Conservation (phyloP, 345 rosid genomes). For the Bruguiera sexangula region DNA sequence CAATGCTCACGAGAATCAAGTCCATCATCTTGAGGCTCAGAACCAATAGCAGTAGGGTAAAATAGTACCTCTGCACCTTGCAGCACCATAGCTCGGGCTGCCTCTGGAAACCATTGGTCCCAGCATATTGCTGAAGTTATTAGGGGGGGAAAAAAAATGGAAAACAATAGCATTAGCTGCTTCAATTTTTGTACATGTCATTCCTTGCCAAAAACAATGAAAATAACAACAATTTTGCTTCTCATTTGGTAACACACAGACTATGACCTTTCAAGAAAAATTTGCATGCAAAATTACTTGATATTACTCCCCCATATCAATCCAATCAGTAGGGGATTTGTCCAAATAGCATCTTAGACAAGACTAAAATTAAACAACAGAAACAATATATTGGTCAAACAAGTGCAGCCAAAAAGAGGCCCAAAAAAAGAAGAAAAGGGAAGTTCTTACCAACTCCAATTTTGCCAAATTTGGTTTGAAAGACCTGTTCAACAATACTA, state of each 20-base stretch:
- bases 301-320: neutral
- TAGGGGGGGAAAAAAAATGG: neutral
- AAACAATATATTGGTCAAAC: slow-evolving; percentile 1
- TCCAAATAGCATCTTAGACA: neutral
- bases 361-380: neutral
- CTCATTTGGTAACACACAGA: neutral
- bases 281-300: neutral
- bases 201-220: neutral
- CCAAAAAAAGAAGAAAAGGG: neutral
- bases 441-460: slow-evolving; percentile 77
- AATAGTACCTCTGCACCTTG: slow-evolving; percentile 91
- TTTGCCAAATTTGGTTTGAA: slow-evolving; percentile 80
- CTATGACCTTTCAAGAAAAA: slow-evolving; percentile 1
- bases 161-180: neutral
- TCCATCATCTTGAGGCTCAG: slow-evolving; percentile 94
- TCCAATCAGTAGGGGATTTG: too few species aligned
- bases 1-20: slow-evolving; percentile 91
- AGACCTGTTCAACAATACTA: slow-evolving; percentile 54
- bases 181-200: neutral
- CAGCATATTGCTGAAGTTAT: slow-evolving; percentile 72
- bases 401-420: slow-evolving; percentile 9
- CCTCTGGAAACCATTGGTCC: slow-evolving; percentile 99
- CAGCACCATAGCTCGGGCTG: slow-evolving; percentile 87
- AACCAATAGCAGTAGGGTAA: slow-evolving; percentile 94
- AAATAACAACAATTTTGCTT: neutral